These are phyloP conservation scores for Kodamaea restingae DNA, from an alignment of 805 yeast genomes.

Conservation along the genomic window DNA sequence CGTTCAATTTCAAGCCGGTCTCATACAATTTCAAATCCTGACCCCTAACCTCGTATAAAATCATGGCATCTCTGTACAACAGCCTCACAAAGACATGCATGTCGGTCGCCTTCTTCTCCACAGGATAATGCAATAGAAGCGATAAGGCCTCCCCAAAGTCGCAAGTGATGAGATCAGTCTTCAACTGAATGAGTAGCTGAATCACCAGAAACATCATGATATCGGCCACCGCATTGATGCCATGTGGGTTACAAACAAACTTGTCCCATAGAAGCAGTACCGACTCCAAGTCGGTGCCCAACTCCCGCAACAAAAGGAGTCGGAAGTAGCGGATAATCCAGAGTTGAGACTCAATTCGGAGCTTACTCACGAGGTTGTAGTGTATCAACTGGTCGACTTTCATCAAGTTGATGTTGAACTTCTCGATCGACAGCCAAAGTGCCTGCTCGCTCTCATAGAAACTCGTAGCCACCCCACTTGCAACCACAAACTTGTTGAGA, in stretches of 20 bases:
- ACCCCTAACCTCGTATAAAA: constrained; percentile 28
- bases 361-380: constrained; percentile 39
- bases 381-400: constrained; percentile 47
- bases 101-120: constrained; percentile 9
- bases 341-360: constrained; percentile 46
- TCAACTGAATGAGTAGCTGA: constrained; percentile 42
- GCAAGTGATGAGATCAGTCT: constrained; percentile 40
- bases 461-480: constrained; percentile 33
- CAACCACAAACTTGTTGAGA: constrained; percentile 39
- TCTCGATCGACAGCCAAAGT: constrained; percentile 44
- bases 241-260: constrained; percentile 26
- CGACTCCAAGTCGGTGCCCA: constrained; percentile 25
- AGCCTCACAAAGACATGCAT: constrained; percentile 18
- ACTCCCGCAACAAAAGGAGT: constrained; percentile 44
- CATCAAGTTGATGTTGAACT: constrained; percentile 45
- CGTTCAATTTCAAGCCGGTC: constrained; percentile 39
- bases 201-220: constrained; percentile 41
- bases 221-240: constrained; percentile 27
- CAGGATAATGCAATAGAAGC: constrained; percentile 48
- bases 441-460: constrained; percentile 38
- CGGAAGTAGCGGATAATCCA: constrained; percentile 55
- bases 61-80: constrained; percentile 32
- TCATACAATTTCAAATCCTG: constrained; percentile 37
- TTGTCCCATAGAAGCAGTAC: constrained; percentile 48
- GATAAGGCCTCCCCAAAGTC: constrained; percentile 52